Evolutionary conservation across 331 rosid species (phyloP).

Genomic region (Cydonia oblonga): DNA sequence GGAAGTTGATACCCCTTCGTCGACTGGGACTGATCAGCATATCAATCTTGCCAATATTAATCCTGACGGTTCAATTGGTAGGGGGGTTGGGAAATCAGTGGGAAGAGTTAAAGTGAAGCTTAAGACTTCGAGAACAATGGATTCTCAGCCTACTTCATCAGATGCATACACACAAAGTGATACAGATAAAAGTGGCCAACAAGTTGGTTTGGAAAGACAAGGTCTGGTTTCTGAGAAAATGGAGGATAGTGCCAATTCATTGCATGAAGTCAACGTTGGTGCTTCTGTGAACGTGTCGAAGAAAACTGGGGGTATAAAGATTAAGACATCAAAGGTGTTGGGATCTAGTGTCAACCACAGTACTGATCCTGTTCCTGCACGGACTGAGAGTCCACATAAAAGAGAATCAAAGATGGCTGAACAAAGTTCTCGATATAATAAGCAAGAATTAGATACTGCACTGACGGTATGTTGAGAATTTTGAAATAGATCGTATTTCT

Average conservation of each 20-base stretch:
- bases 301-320: constrained; percentile 63
- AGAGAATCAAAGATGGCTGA: constrained; percentile 33
- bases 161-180: constrained; percentile 75
- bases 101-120: constrained; percentile 93
- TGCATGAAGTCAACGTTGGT: constrained; percentile 21
- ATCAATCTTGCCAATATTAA: constrained; percentile 48
- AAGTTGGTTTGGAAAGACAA: constrained; percentile 49
- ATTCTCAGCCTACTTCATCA: constrained; percentile 56
- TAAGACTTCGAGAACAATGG: constrained; percentile 47
- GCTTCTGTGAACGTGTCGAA: constrained; percentile 28
- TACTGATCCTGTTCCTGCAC: constrained; percentile 14
- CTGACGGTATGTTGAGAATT: constrained; percentile 39
- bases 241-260: constrained; percentile 78
- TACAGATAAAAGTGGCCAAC: constrained; percentile 80
- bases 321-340: constrained; percentile 56
- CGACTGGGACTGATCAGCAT: constrained; percentile 69
- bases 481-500: background rate
- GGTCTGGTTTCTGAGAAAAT: constrained; percentile 38
- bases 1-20: constrained; percentile 73
- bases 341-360: constrained; percentile 41
- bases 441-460: constrained; percentile 65
- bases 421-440: constrained; percentile 35
- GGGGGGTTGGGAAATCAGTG: constrained; percentile 36
- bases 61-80: constrained; percentile 50
- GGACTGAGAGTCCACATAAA: constrained; percentile 17